These are phyloP conservation scores for Patellifolia procumbens DNA, from an alignment of 179 eudicot species.

Conservation along the genomic window DNA sequence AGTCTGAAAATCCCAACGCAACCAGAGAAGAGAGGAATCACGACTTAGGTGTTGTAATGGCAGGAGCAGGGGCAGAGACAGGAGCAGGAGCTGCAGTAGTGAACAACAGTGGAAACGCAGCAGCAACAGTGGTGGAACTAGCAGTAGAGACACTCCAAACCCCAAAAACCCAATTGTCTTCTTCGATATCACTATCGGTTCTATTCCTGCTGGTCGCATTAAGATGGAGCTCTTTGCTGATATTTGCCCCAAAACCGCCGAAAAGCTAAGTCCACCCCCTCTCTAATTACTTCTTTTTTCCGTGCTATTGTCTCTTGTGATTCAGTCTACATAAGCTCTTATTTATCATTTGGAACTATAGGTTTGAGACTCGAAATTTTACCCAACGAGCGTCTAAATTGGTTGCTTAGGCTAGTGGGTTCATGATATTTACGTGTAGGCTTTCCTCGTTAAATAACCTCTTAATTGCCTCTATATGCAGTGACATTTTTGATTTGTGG, in stretches of 20 bases:
- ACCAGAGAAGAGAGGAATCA: too few relatives aligned
- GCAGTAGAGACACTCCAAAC: constrained; percentile 90
- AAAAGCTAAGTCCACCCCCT: constrained; percentile 60
- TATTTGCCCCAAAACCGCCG: constrained; percentile 83
- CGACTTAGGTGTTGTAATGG: too few relatives aligned
- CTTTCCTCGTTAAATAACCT: not conserved
- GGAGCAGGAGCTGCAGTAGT: constrained; percentile 4
- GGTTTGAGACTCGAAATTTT: too few relatives aligned
- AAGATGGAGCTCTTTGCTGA: constrained; percentile 97
- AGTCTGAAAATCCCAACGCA: too few relatives aligned
- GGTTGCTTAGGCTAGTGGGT: not conserved
- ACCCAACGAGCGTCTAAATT: too few relatives aligned
- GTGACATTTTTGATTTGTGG: too few relatives aligned
- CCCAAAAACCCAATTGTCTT: constrained; percentile 86
- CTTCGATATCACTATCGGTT: constrained; percentile 86
- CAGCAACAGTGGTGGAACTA: constrained; percentile 58
- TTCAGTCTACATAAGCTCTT: too few relatives aligned
- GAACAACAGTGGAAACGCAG: constrained; percentile 10
- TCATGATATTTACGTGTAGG: not conserved
- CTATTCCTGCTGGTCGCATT: constrained; percentile 88
- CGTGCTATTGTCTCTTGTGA: too few relatives aligned
- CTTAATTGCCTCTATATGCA: not conserved
- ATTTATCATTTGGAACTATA: too few relatives aligned
- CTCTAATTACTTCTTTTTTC: too few relatives aligned
- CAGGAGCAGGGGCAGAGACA: constrained; percentile 36